phyloP scores from a whole-genome alignment of 768 basidiomycete genomes.

The Mycena alexandri region DNA sequence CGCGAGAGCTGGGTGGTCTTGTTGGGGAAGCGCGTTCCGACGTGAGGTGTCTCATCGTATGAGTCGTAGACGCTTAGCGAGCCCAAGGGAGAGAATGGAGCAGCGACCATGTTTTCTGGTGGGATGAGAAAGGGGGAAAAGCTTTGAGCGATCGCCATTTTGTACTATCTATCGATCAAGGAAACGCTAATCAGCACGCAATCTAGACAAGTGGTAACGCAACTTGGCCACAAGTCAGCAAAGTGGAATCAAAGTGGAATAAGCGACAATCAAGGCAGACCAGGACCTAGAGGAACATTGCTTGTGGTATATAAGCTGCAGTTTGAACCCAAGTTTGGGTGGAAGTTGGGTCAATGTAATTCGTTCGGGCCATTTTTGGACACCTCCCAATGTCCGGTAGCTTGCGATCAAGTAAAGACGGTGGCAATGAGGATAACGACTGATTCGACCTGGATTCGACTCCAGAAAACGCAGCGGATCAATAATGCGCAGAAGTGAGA shows the following conservation, averaged over 20 bases:
- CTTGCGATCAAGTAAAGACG: too few species aligned
- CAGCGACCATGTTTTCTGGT: constrained; percentile 47
- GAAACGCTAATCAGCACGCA: constrained; percentile 35
- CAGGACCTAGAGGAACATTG: too few species aligned
- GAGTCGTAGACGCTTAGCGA: constrained; percentile 52
- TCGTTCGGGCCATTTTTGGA: too few species aligned
- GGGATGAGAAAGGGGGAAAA: not conserved
- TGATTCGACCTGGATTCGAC: too few species aligned
- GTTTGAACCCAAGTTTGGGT: too few species aligned
- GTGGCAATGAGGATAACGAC: too few species aligned
- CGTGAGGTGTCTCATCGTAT: constrained; percentile 62
- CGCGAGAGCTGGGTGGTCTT: constrained; percentile 59
- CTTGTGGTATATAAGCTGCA: too few species aligned
- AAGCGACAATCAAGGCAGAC: not conserved
- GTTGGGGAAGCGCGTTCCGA: constrained; percentile 67
- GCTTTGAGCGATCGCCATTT: not conserved
- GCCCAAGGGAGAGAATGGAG: constrained; percentile 47
- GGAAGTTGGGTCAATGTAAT: too few species aligned
- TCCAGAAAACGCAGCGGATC: too few species aligned
- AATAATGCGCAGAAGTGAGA: too few species aligned
- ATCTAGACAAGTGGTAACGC: not conserved
- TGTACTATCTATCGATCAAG: constrained; percentile 19
- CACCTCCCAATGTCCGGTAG: too few species aligned
- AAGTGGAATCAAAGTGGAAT: too few species aligned
- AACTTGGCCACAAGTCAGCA: not conserved